Evolutionary conservation across 2,329 filamentous ascomycete genomes (phyloP), one percentile per base, ranked within the genome.

Genomic region (Pyrenochaeta sp.): DNA sequence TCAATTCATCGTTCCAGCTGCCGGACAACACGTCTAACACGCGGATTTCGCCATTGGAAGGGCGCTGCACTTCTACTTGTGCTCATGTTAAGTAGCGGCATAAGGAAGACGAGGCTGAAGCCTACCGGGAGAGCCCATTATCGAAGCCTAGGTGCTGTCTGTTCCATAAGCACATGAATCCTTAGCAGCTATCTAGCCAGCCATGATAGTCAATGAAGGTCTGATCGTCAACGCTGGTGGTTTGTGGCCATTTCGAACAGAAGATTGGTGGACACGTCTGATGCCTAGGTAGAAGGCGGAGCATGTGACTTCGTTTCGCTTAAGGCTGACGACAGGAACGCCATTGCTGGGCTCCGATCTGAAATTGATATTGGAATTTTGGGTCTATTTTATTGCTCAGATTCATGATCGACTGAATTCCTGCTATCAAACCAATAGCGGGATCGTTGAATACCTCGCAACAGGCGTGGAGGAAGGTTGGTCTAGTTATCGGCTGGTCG

Each of bases 11-110:
- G 25, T 43, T 43, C 10, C 8, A 2, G 5, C 22, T 6, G 9
- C 62, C 58, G 12, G 65, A 62, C 7, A 59, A 39, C 1, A 66
- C 25, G 8, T 65, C 42, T 6, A 64, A 30, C 2, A 66, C 34
- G 13, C 62, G 60, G 2, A 64, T 62, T 30, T 63, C 42, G 27
- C 62, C 57, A 10, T 44, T 28, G 13, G 34, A 25, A 19, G 52
- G 46, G 22, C 40, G 22, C 22, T 25, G 22, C 22, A 2, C 22
- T 25, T 44, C 40, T 44, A 12, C 22, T 5, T 15, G 19, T n/a
- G 12, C 25, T 19, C 19, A n/a, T 44, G 13, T 44, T 28, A 27
- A 28, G 40, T 27, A 2, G 15, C 4, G 13, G 36, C 8, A 5
- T 13, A 2, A 39, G 13, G 13, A 19, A n/a, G 13, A 3, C 4